Base-by-base conservation (phyloP, 139 green algal species). In the Zygnema circumcarinatum region DNA sequence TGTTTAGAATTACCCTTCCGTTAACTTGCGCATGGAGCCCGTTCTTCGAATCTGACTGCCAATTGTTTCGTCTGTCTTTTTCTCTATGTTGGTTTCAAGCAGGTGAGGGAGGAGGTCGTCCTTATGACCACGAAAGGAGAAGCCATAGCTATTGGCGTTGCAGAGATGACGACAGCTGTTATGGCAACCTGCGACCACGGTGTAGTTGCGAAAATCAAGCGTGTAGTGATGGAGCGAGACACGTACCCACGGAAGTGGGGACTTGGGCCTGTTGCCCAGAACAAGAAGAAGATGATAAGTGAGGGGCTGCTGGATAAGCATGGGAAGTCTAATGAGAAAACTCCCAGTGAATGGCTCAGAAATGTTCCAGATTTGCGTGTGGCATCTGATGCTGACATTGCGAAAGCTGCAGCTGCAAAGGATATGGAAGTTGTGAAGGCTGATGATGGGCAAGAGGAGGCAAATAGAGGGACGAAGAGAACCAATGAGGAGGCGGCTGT, bases 41-140 rank as follows among this genome's bases (percentile, higher is more conserved):
- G n/a, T n/a, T n/a, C n/a, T n/a, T n/a, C n/a, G n/a, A n/a, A n/a
- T n/a, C n/a, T n/a, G n/a, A n/a, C n/a, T n/a, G n/a, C n/a, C n/a
- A n/a, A n/a, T n/a, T n/a, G n/a, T n/a, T n/a, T n/a, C n/a, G n/a
- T n/a, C n/a, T n/a, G n/a, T n/a, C n/a, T n/a, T n/a, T n/a, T n/a
- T n/a, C n/a, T n/a, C n/a, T n/a, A n/a, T n/a, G n/a, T n/a, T n/a
- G n/a, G n/a, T n/a, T n/a, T n/a, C n/a, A n/a, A 98, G 16, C 96
- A 99, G 87, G 94, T 99, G 25, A 94, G 96, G 33, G 96, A 99
- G 62, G 96, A 99, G 94, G 89, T 95, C 7, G 96, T 99, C 80
- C 86, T 99, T 38, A 99, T 99, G 94, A 99, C 97, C 21, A 99
- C 97, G 73, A 99, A 99, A 94, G 97, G 97, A 42, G 97, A 99